Evolutionary conservation across 2,329 filamentous ascomycete genomes (phyloP).

Genomic region (Monilinia fructicola): DNA sequence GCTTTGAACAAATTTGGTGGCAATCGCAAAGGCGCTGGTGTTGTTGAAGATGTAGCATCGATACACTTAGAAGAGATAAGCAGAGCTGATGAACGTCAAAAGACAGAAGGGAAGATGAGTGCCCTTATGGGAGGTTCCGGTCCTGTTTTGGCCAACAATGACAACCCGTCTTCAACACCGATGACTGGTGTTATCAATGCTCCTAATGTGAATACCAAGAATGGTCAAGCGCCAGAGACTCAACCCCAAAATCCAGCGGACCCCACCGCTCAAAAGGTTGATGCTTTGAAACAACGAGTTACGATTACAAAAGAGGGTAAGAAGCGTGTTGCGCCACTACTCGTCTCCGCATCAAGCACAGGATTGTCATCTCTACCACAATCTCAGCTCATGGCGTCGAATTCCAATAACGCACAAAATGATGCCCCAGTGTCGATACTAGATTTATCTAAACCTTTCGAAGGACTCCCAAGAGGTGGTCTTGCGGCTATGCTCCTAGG

Average conservation of each 20-base stretch:
- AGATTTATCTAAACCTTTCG: conserved; percentile 90
- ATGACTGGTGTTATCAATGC: conserved; percentile 31
- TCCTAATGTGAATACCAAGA: conserved; percentile 32
- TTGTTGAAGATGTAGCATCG: conserved; percentile 89
- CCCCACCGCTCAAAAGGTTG: conserved; percentile 57
- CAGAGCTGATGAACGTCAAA: conserved; percentile 85
- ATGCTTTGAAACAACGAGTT: conserved; percentile 82
- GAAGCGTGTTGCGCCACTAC: conserved; percentile 87
- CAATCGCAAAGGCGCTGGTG: conserved; percentile 82
- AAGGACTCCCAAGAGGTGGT: conserved; percentile 87
- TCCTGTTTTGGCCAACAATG: conserved; percentile 37
- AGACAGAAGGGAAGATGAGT: conserved; percentile 93
- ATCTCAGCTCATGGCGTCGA: conserved; percentile 79
- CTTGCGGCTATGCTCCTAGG: conserved; percentile 82
- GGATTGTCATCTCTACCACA: conserved; percentile 87
- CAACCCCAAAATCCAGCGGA: conserved; percentile 44
- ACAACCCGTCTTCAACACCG: conserved; percentile 33
- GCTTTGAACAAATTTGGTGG: conserved; percentile 90
- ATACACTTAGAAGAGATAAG: conserved; percentile 85
- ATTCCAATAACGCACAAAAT: conserved; percentile 61
- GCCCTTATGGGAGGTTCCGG: conserved; percentile 90
- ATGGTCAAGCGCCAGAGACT: conserved; percentile 43
- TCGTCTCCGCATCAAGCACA: conserved; percentile 86
- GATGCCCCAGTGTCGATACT: conserved; percentile 80
- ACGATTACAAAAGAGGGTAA: conserved; percentile 96